phyloP scores from a whole-genome alignment of 2,329 filamentous ascomycete genomes.

The Lomentospora prolificans region DNA sequence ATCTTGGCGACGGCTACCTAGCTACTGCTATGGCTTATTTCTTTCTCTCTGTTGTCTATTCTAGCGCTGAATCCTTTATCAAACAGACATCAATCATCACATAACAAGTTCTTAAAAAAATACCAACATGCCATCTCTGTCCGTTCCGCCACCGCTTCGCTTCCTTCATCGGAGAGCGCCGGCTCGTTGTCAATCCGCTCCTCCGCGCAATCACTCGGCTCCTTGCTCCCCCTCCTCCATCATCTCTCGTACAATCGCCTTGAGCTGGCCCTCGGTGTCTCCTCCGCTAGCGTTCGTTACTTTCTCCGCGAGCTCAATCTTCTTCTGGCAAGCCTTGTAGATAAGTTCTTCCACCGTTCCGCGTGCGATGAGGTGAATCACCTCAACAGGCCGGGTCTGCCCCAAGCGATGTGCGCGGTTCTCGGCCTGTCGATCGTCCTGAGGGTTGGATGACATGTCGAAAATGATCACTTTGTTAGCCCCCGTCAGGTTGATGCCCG shows the following conservation, averaged over 20 bases:
- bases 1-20: background rate
- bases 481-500: constrained; percentile 88
- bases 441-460: constrained; percentile 93
- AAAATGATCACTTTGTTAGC: constrained; percentile 98
- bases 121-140: too few relatives aligned
- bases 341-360: constrained; percentile 90
- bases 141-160: too few relatives aligned
- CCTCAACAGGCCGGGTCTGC: constrained; percentile 82
- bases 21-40: too few relatives aligned
- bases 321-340: constrained; percentile 81
- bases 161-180: too few relatives aligned
- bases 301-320: constrained; percentile 72
- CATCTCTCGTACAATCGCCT: constrained; percentile 8
- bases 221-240: background rate
- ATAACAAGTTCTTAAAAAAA: background rate
- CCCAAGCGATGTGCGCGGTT: constrained; percentile 93
- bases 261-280: constrained; percentile 20
- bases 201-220: too few relatives aligned
- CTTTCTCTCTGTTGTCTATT: background rate
- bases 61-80: background rate
- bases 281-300: constrained; percentile 32
- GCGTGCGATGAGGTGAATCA: constrained; percentile 71
- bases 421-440: constrained; percentile 96
- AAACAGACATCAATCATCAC: background rate
- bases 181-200: too few relatives aligned